Base-by-base conservation (phyloP, 331 rosid genomes). In the Pyrus hybrid region DNA sequence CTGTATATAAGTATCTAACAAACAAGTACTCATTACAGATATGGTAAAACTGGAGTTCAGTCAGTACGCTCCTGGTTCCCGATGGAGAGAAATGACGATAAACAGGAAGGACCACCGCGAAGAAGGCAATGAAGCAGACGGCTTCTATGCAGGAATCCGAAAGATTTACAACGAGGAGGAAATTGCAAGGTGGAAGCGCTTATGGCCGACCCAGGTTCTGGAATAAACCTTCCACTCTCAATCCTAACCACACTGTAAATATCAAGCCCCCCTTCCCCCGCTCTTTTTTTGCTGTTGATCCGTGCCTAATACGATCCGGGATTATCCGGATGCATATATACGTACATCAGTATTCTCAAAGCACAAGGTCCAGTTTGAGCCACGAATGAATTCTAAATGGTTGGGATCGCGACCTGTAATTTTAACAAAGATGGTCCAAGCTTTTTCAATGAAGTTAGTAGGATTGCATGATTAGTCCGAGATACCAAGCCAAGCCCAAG, bases 81-180 rank as follows among this genome's bases (percentile, higher is more conserved):
- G 86, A 57, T 95, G 99, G 99, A 92, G 93, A 76, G 84, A 80
- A 67, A 70, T 89, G n/a, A 60, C 67, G 73, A 77, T 95, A 80
- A 73, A 85, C 79, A 85, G 93, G 83, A 88, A 80, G 72, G 71
- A 84, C 30, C 97, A 89, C 66, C 82, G 77, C 41, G 96, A 90
- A 89, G 85, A 90, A 87, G 99, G 99, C 51, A 90, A 90, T 45
- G 97, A 81, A 79, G 73, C 76, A 23, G 93, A 89, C 67, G 96
- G 97, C 5, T 90, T 92, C 62, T 95, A 92, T 62, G 99, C 96
- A 1, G 99, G 99, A 56, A 86, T 95, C 60, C 86, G 96, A 80
- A 92, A 95, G 90, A 84, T 95, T 45, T 75, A 81, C 13, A 72
- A 74, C 12, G 76, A 75, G 51, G 90, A 87, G 54, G 97, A 92